phyloP scores from a whole-genome alignment of 495 filamentous ascomycete genomes.

The Penicillium waksmanii region DNA sequence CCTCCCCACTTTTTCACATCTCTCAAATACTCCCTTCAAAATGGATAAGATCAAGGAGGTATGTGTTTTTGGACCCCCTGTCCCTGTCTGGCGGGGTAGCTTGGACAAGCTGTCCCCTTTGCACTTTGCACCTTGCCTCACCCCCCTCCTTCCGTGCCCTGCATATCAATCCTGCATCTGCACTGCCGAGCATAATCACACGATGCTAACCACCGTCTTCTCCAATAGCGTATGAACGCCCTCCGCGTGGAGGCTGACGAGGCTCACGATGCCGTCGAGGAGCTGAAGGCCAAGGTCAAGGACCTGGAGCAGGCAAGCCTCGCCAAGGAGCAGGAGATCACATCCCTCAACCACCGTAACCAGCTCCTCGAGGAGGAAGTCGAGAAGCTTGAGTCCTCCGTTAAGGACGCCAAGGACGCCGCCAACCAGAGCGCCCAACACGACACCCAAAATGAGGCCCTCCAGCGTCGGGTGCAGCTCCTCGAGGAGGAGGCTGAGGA shows the following conservation, averaged over 20 bases:
- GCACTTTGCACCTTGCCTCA: slow-evolving; percentile 9
- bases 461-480: slow-evolving; percentile 90
- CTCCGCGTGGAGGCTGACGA: slow-evolving; percentile 94
- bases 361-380: slow-evolving; percentile 83
- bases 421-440: slow-evolving; percentile 74
- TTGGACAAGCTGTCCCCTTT: slow-evolving; percentile 35
- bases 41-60: slow-evolving; percentile 81
- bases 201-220: slow-evolving; percentile 22
- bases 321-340: slow-evolving; percentile 96
- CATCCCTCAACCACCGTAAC: slow-evolving; percentile 91
- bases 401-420: slow-evolving; percentile 78
- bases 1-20: slow-evolving; percentile 14
- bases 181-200: neutral
- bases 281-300: slow-evolving; percentile 85
- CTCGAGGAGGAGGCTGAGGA: slow-evolving; percentile 97
- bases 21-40: slow-evolving; percentile 27
- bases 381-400: slow-evolving; percentile 78
- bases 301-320: slow-evolving; percentile 91
- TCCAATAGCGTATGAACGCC: slow-evolving; percentile 80
- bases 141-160: slow-evolving; percentile 20
- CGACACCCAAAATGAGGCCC: slow-evolving; percentile 82
- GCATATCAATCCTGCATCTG: slow-evolving; percentile 23
- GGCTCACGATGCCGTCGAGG: slow-evolving; percentile 75
- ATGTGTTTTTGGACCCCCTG: slow-evolving; percentile 43
- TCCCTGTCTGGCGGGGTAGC: slow-evolving; percentile 50